These are phyloP conservation scores for Camelina sativa DNA, from an alignment of 345 rosid species.

Conservation along the genomic window DNA sequence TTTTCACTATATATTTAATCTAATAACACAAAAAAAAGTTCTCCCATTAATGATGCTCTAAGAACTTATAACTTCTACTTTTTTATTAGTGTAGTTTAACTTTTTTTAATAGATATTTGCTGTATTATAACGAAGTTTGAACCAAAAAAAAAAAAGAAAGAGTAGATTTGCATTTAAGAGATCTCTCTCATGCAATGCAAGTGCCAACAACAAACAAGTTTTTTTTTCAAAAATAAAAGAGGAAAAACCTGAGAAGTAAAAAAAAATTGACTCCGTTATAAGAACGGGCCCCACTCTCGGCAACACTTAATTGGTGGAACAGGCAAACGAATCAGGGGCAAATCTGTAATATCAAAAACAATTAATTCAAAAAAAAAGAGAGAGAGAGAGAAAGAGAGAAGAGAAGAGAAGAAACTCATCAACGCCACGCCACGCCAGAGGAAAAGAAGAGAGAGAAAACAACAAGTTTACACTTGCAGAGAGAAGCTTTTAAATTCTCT, in stretches of 20 bases:
- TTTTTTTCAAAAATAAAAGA: neutral
- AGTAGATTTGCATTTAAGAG: constrained; percentile 28
- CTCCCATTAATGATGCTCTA: too few species aligned
- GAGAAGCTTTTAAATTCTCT: constrained; percentile 35
- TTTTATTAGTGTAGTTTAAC: too few species aligned
- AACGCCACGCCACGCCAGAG: constrained; percentile 24
- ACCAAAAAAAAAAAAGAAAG: too few species aligned
- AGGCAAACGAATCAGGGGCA: constrained; percentile 29
- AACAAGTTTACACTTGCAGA: neutral
- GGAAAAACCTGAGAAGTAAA: constrained; percentile 8
- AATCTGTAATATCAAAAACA: neutral
- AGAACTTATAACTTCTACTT: too few species aligned
- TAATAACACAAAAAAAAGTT: too few species aligned
- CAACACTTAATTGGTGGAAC: constrained; percentile 37
- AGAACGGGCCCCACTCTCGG: constrained; percentile 8
- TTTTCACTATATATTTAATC: too few species aligned
- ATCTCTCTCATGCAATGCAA: constrained; percentile 6
- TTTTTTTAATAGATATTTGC: too few species aligned
- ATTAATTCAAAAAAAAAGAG: constrained; percentile 17
- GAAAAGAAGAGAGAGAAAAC: constrained; percentile 8
- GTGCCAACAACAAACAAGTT: constrained; percentile 2
- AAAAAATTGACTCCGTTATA: constrained; percentile 16
- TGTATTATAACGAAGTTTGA: too few species aligned
- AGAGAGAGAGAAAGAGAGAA: constrained; percentile 4
- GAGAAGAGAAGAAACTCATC: neutral